These are phyloP conservation scores for Aegilops speltoides DNA, from an alignment of 176 grass and related monocot genomes.

Conservation along the genomic window DNA sequence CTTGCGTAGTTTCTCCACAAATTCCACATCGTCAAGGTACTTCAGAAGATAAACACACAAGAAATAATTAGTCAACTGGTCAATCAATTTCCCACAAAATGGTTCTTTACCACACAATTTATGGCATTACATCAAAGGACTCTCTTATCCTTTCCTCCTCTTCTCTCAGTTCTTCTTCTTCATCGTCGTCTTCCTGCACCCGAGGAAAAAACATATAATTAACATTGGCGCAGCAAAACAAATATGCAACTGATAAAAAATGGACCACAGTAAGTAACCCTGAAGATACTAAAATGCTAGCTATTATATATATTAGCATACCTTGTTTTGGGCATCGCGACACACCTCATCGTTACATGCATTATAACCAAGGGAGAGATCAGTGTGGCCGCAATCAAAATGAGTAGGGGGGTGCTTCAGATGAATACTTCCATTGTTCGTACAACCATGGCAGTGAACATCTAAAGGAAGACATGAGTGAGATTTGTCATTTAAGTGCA, in stretches of 20 bases:
- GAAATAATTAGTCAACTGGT: not conserved
- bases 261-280: not conserved
- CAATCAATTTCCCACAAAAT: not conserved
- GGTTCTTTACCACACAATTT: not conserved
- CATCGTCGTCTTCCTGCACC: not conserved
- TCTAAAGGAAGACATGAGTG: not conserved
- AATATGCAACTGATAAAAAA: not conserved
- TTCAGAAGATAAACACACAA: conserved; percentile 2
- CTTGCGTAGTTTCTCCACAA: not conserved
- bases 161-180: not conserved
- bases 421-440: not conserved
- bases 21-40: not conserved
- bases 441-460: not conserved
- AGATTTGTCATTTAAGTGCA: not conserved
- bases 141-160: not conserved
- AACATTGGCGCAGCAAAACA: not conserved
- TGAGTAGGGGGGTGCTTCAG: not conserved
- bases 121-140: not conserved
- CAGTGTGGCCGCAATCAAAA: not conserved
- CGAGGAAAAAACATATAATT: not conserved
- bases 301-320: not conserved
- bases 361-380: not conserved
- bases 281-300: too few species aligned
- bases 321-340: not conserved
- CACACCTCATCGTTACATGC: not conserved